Base-by-base conservation (phyloP, 2,329 filamentous ascomycete species). In the Scedosporium dehoogii region DNA sequence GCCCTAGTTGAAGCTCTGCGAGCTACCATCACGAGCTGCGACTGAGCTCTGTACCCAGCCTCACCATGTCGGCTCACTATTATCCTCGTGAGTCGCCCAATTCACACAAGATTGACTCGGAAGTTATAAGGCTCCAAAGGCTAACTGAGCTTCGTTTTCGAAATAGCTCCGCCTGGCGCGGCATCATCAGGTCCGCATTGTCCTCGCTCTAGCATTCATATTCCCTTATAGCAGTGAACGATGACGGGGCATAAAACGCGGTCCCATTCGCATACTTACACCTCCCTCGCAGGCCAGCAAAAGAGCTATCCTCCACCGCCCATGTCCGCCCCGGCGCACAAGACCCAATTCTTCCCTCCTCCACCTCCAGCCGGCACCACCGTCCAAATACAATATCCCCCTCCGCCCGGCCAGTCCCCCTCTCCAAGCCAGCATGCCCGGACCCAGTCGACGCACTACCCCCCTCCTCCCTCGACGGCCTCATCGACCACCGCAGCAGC, bases 251-350 rank as follows among this genome's bases (percentile, higher is more conserved):
- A 18, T 9, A 27, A 23, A 48, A 2, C 21, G 5, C 12, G 16
- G 3, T 18, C 4, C 4, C 58, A 18, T 25, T 6, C 41, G 18
- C 41, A 6, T 55, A 46, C n/a, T 62, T 38, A 58, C 57, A 56
- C n/a, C 25, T 46, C 44, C 56, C 48, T 27, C 41, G 61, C 51
- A 65, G 57, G 63, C 61, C 51, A 57, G 64, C 67, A 68, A 23
- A 60, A 62, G 9, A 67, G 66, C 38, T 66, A 65, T 38, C 60
- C 65, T 60, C 66, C 66, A 48, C 67, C 69, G 12, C 69, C 66
- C 38, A 76, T 74, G 4, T 81, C 79, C 23, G 76, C 79, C 58
- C 78, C 79, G 3, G 75, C 77, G 51, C 75, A 74, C 68, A 74
- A 75, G 65, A 72, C 76, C 23, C 76, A 76, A 56, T 80, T 78